These are phyloP conservation scores for Irpex sp. DNA, from an alignment of 1,284 basidiomycete genomes.

Conservation along the genomic window DNA sequence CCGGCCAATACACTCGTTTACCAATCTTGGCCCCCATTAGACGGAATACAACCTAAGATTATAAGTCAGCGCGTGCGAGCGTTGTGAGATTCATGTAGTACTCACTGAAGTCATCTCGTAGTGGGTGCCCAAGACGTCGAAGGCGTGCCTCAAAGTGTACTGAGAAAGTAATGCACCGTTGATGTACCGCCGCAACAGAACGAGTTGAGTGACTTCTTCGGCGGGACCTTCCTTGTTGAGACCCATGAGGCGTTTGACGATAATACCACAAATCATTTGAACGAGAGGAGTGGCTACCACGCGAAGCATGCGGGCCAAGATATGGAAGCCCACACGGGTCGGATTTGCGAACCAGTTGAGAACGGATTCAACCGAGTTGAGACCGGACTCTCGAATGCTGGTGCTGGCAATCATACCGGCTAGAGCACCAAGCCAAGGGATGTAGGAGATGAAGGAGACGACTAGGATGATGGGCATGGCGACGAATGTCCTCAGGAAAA, in stretches of 20 bases:
- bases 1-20: slow-evolving; percentile 45
- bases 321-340: slow-evolving; percentile 35
- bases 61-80: no score
- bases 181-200: slow-evolving; percentile 36
- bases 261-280: slow-evolving; percentile 35
- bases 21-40: slow-evolving; percentile 46
- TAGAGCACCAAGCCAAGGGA: slow-evolving; percentile 39
- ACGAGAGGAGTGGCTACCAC: slow-evolving; percentile 35
- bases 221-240: slow-evolving; percentile 31
- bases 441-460: slow-evolving; percentile 31
- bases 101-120: slow-evolving; percentile 38
- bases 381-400: slow-evolving; percentile 18
- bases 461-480: slow-evolving; percentile 35
- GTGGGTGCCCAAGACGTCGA: slow-evolving; percentile 40
- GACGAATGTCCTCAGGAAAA: slow-evolving; percentile 31
- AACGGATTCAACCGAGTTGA: slow-evolving; percentile 35
- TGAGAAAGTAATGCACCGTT: slow-evolving; percentile 35
- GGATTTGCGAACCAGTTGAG: slow-evolving; percentile 43
- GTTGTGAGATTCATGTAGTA: neutral
- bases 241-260: slow-evolving; percentile 38
- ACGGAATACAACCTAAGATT: slow-evolving; percentile 26
- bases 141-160: slow-evolving; percentile 30
- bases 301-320: slow-evolving; percentile 36
- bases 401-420: slow-evolving; percentile 35
- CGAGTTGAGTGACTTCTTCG: slow-evolving; percentile 27